phyloP scores from a whole-genome alignment of 441 rosid species.

The Omphalea diandra region DNA sequence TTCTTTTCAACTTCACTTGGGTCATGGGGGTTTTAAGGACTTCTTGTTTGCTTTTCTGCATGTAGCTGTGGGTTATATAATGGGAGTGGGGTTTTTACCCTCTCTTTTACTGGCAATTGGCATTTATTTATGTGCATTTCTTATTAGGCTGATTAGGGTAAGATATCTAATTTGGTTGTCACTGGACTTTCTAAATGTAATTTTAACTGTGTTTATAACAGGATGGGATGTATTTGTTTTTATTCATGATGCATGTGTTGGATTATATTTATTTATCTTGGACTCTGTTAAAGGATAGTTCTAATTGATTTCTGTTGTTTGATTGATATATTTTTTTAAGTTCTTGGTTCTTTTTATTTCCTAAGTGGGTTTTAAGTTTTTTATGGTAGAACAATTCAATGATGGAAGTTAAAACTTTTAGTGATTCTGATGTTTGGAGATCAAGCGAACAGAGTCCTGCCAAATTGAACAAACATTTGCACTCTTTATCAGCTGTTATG shows the following conservation, averaged over 20 bases:
- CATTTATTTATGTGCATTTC: constrained; percentile 5
- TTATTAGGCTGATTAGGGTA: not conserved
- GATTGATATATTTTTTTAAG: not conserved
- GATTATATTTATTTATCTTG: not conserved
- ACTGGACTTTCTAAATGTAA: not conserved
- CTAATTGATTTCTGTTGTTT: not conserved
- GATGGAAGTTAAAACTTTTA: not conserved
- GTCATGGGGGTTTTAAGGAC: not conserved
- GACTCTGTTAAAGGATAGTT: not conserved
- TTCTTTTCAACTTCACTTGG: not conserved
- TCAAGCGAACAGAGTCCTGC: not conserved
- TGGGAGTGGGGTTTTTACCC: not conserved
- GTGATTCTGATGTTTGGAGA: not conserved
- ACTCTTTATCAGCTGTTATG: not conserved
- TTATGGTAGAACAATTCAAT: not conserved
- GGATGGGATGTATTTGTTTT: too few species aligned
- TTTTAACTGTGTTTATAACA: constrained; percentile 3
- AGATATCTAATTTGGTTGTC: not conserved
- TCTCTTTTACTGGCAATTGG: not conserved
- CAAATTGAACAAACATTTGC: not conserved
- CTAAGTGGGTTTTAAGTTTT: too few species aligned
- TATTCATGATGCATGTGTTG: not conserved
- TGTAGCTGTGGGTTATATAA: not conserved
- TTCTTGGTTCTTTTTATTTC: not conserved
- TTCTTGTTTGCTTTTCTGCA: not conserved